Evolutionary conservation across 2,329 filamentous ascomycete genomes (phyloP).

Genomic region (Claviceps sp.): DNA sequence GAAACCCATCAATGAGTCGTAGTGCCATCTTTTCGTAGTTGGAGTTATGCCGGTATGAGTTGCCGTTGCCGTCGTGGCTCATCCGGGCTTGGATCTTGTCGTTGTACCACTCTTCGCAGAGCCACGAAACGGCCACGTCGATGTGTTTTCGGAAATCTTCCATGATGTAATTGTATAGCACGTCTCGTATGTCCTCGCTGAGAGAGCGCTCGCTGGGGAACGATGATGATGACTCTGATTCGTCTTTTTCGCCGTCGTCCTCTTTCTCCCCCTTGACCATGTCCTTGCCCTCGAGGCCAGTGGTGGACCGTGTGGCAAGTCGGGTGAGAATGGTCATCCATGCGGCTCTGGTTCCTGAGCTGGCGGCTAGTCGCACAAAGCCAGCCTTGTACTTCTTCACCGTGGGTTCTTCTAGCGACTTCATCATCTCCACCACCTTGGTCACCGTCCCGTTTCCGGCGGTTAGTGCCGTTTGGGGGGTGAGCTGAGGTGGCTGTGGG

Average conservation of each 20-base stretch:
- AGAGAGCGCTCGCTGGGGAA: constrained; percentile 30
- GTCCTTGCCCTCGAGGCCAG: constrained; percentile 48
- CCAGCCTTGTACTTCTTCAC: constrained; percentile 53
- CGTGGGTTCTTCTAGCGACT: constrained; percentile 53
- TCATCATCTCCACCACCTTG: constrained; percentile 67
- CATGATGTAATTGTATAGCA: constrained; percentile 72
- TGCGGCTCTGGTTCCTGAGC: constrained; percentile 70
- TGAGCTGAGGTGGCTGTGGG: constrained; percentile 61
- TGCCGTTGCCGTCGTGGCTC: constrained; percentile 14
- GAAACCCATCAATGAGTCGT: constrained; percentile 73
- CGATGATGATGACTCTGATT: not conserved
- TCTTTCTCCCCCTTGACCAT: constrained; percentile 48
- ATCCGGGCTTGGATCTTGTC: constrained; percentile 43
- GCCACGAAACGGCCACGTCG: constrained; percentile 81
- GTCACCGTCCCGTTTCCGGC: constrained; percentile 62
- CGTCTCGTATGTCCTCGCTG: constrained; percentile 61
- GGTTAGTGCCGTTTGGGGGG: constrained; percentile 55
- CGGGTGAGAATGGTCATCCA: constrained; percentile 84
- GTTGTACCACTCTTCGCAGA: constrained; percentile 97
- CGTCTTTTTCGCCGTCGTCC: constrained; percentile 45
- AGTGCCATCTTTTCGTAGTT: constrained; percentile 72
- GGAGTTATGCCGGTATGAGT: constrained; percentile 49
- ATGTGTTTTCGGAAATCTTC: constrained; percentile 86
- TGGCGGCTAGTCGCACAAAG: constrained; percentile 73
- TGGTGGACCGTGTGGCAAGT: constrained; percentile 65